These are phyloP conservation scores for Wickerhamomyces strasburgensis DNA, from an alignment of 805 yeast genomes.

Conservation along the genomic window DNA sequence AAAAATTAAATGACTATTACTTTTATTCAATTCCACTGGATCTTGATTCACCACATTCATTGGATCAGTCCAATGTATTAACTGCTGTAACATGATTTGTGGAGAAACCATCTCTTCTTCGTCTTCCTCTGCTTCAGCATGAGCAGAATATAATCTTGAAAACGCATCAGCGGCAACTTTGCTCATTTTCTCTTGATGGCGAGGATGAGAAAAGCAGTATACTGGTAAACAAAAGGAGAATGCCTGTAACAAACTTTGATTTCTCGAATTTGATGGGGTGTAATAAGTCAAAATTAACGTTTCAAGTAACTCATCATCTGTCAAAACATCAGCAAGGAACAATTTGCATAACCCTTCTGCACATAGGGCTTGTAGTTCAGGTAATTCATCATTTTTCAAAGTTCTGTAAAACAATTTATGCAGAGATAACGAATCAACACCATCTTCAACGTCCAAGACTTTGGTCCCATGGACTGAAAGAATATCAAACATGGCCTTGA, in stretches of 20 bases:
- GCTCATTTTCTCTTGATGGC: constrained; percentile 65
- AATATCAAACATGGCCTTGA: constrained; percentile 72
- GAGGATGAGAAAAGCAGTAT: constrained; percentile 68
- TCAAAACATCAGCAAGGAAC: constrained; percentile 68
- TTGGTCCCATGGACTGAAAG: constrained; percentile 70
- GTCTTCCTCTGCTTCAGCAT: constrained; percentile 33
- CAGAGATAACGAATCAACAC: constrained; percentile 60
- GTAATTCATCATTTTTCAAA: constrained; percentile 49
- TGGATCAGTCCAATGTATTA: constrained; percentile 86
- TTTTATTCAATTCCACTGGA: constrained; percentile 36
- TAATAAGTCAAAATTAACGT: constrained; percentile 70
- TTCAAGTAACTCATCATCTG: constrained; percentile 67
- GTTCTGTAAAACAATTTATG: constrained; percentile 68
- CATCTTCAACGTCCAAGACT: constrained; percentile 55
- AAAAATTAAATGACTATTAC: constrained; percentile 51
- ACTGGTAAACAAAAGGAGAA: constrained; percentile 86
- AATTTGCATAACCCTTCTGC: constrained; percentile 86
- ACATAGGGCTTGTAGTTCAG: constrained; percentile 69
- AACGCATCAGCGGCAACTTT: constrained; percentile 64
- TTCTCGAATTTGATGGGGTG: constrained; percentile 57
- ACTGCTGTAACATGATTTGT: constrained; percentile 56
- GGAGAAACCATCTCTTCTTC: constrained; percentile 35
- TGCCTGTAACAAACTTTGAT: constrained; percentile 69
- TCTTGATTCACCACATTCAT: constrained; percentile 48
- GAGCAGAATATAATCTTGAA: constrained; percentile 45